Conservation (phyloP, 2,329 filamentous ascomycete species). For the Coniella vitis region DNA sequence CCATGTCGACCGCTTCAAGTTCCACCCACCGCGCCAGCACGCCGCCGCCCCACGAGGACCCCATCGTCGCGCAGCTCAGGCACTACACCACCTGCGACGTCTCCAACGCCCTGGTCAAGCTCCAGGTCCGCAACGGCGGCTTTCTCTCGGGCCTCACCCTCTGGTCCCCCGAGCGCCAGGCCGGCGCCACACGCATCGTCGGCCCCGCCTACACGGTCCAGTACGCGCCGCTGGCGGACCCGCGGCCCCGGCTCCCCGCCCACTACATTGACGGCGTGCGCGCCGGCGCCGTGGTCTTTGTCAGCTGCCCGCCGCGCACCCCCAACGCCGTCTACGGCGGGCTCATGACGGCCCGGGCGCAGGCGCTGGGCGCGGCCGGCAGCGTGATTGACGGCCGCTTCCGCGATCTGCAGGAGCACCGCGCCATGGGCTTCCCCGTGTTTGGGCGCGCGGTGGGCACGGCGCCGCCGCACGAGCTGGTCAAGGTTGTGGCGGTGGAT, state of each 20-base stretch:
- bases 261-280: constrained; percentile 49
- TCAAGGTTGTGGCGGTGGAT: constrained; percentile 36
- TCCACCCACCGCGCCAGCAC: too few species aligned
- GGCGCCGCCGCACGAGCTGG: constrained; percentile 33
- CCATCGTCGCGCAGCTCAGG: constrained; percentile 25
- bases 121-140: constrained; percentile 41
- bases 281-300: constrained; percentile 39
- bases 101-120: constrained; percentile 44
- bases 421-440: constrained; percentile 39
- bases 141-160: constrained; percentile 48
- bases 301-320: constrained; percentile 38
- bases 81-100: constrained; percentile 40
- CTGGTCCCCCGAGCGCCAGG: constrained; percentile 46
- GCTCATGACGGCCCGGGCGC: constrained; percentile 44
- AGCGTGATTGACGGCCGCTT: constrained; percentile 46
- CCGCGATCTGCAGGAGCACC: constrained; percentile 47
- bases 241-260: constrained; percentile 34
- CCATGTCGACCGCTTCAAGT: too few species aligned
- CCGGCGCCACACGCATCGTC: constrained; percentile 43
- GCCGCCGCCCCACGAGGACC: too few species aligned
- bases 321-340: constrained; percentile 49
- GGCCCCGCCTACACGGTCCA: constrained; percentile 49
- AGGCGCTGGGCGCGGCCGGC: constrained; percentile 36
- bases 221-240: constrained; percentile 40
- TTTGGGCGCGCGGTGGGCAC: constrained; percentile 39